Evolutionary conservation across 83 land plant genomes (phyloP).

Genomic region (Larix sibirica): DNA sequence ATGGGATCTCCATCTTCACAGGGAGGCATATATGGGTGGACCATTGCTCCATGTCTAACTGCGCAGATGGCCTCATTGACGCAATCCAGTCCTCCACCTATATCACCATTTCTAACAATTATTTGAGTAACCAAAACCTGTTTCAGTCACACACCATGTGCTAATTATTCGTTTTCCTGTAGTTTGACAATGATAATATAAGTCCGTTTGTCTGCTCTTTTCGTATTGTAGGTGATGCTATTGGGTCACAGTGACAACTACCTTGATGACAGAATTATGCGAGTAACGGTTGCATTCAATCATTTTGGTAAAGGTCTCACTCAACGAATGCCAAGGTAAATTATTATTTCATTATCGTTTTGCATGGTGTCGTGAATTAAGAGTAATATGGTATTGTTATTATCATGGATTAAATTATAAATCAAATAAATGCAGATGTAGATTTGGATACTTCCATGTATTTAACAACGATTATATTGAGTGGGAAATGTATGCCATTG

Average conservation of each 20-base stretch:
- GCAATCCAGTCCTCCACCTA: not conserved
- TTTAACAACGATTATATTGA: slow-evolving; percentile 59
- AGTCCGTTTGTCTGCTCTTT: too few species aligned
- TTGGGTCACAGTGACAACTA: slow-evolving; percentile 53
- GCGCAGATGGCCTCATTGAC: not conserved
- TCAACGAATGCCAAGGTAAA: slow-evolving; percentile 69
- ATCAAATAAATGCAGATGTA: slow-evolving; percentile 31
- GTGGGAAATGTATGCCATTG: slow-evolving; percentile 69
- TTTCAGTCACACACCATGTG: not conserved
- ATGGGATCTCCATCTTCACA: slow-evolving; percentile 15
- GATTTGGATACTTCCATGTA: slow-evolving; percentile 67
- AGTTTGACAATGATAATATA: too few species aligned
- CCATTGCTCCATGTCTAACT: not conserved
- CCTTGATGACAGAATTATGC: slow-evolving; percentile 45
- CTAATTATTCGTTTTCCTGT: too few species aligned
- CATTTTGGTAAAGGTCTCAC: slow-evolving; percentile 63
- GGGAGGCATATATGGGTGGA: not conserved
- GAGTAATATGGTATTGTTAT: not conserved
- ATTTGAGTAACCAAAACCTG: not conserved
- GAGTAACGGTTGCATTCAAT: slow-evolving; percentile 65
- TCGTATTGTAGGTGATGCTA: slow-evolving; percentile 51
- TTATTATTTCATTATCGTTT: not conserved
- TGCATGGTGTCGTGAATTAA: not conserved
- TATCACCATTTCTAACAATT: slow-evolving; percentile 1
- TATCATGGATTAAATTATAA: not conserved